Base-by-base conservation (phyloP, 1,284 basidiomycete species). In the Ceratobasidium papillatum region DNA sequence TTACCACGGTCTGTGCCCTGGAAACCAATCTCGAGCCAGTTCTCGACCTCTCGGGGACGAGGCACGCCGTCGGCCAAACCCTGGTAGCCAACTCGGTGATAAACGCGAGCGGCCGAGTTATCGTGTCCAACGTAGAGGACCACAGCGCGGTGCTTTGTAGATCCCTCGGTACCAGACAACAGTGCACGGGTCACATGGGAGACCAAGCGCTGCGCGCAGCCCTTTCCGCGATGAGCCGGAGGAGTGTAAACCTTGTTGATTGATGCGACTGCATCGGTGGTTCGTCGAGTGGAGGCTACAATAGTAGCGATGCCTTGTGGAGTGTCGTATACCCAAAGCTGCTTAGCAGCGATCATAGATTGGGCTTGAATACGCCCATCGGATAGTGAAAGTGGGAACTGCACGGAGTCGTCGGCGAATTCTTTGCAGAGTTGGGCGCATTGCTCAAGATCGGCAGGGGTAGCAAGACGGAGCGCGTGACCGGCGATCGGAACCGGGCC, bases 241-340 rank as follows among this genome's bases (percentile, higher is more conserved):
- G 85, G 84, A 1, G 90, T 91, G 78, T 84, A 88, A 0, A 91
- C 90, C 79, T 91, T 91, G 52, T 88, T 89, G 62, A 91, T 89
- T 0, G 88, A 87, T 9, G 86, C 86, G 11, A 88, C 84, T 7
- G 52, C 66, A 11, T 78, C 83, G 2, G 83, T 82, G 47, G 83
- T 87, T 74, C 86, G 86, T 2, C 90, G 83, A 2, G 89, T 90
- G 52, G 85, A 86, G 12, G 90, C 90, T 1, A 89, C 89, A 45
- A 93, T 87, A 19, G 85, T 92, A 0, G 91, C 89, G 38, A 90
- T 85, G 64, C 83, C 68, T 4, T 81, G 65, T 0, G 79, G 75
- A 22, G 88, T 82, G 56, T 85, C 82, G 76, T 89, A 88, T 0
- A 92, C 87, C 91, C 91, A 93, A 1, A 88, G 84, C 73, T 87